Conservation (phyloP, 805 yeast species). For the Wickerhamomyces xylosicus region DNA sequence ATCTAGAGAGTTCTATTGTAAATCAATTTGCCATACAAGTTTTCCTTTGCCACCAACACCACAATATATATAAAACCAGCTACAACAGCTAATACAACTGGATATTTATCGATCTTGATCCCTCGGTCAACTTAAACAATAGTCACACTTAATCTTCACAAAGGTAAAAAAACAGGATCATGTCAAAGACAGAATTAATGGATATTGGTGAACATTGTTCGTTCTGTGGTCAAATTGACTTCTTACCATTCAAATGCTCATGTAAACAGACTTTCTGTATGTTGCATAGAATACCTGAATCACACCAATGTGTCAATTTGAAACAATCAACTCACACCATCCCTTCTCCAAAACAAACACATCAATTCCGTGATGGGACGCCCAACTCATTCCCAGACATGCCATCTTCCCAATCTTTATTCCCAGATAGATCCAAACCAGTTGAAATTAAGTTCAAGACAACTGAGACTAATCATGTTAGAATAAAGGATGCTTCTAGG, state of each 20-base stretch:
- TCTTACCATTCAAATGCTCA: slow-evolving; percentile 19
- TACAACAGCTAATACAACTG: too few relatives aligned
- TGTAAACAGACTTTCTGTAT: slow-evolving; percentile 15
- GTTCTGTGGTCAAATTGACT: slow-evolving; percentile 20
- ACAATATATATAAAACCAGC: too few relatives aligned
- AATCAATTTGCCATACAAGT: too few relatives aligned
- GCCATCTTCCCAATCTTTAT: slow-evolving; percentile 15
- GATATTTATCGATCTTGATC: too few relatives aligned
- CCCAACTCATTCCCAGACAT: slow-evolving; percentile 3
- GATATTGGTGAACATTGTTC: slow-evolving; percentile 22
- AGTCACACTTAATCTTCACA: too few relatives aligned
- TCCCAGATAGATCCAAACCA: slow-evolving; percentile 16
- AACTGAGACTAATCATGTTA: slow-evolving; percentile 9
- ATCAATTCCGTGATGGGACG: neutral
- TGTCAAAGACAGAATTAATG: slow-evolving; percentile 20
- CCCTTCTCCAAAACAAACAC: neutral
- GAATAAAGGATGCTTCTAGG: slow-evolving; percentile 4
- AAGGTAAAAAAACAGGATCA: too few relatives aligned
- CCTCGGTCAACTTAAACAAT: too few relatives aligned
- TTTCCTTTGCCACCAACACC: too few relatives aligned
- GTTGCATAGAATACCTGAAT: slow-evolving; percentile 16
- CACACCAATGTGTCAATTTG: slow-evolving; percentile 12
- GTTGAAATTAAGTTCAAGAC: slow-evolving; percentile 13
- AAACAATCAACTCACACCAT: neutral
- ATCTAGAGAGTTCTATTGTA: too few relatives aligned